Evolutionary conservation across 148 eudicot genomes (phyloP), one percentile per base, ranked within the genome.

Genomic region (Chenopodium suecicum): DNA sequence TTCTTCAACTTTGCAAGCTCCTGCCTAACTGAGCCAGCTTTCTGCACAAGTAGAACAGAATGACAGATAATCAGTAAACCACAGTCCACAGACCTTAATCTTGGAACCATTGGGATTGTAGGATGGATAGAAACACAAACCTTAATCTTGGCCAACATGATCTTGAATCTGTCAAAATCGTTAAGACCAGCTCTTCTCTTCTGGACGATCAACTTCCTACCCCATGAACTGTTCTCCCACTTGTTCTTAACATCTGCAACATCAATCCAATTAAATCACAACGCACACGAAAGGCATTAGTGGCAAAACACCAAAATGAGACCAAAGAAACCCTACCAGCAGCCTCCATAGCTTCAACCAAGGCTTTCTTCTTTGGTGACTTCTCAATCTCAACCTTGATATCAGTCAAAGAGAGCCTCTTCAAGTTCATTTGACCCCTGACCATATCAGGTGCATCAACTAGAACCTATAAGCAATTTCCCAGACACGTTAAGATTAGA

Each of bases 171-270:
- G 67, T 89, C 91, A 37, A 91, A 91, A 82, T 91, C 91, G 75
- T 89, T 91, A 67, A 91, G 93, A 9, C 87, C 75, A n/a, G 93
- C 91, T 81, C 93, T 89, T 78, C 83, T 85, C 86, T 91, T 85
- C 88, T 89, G 91, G 66, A 89, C 93, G 54, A 90, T 90, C 70
- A 90, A 71, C 80, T 90, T 90, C 83, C 91, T 86, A 2, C 93
- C 93, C 93, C 93, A 91, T n/a, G 93, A 91, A 78, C 91, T 89
- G 52, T 85, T 91, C 86, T 91, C 93, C 93, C 93, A 91, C 87
- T 88, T 91, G 89, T 89, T 89, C 85, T 91, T 91, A 44, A 89
- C 90, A 86, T 90, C 92, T 90, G 81, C 76, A 81, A 1, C 19
- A 17, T 27, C 2, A 44, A 13, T 7, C 0, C 1, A 27, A 19